Conservation (phyloP, 495 filamentous ascomycete species). For the Acidomyces sp. region DNA sequence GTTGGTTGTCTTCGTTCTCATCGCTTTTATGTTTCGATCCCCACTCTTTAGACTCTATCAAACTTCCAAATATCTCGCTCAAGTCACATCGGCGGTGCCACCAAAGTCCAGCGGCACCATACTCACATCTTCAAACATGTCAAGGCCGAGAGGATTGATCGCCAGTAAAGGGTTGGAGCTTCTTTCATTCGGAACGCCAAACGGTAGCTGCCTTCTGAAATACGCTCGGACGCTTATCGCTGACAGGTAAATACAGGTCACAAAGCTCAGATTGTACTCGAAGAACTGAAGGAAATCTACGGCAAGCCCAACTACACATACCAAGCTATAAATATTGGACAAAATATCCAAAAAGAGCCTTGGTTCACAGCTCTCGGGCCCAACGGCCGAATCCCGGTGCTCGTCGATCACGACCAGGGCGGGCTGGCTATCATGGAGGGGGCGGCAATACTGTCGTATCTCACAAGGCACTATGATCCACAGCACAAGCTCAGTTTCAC, state of each 20-base stretch:
- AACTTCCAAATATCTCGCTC: slow-evolving; percentile 12
- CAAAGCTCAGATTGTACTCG: slow-evolving; percentile 28
- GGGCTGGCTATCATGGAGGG: slow-evolving; percentile 15
- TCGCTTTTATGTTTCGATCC: slow-evolving; percentile 1
- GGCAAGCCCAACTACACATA: slow-evolving; percentile 26
- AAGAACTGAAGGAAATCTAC: slow-evolving; percentile 30
- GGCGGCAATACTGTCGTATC: slow-evolving; percentile 26
- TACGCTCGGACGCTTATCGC: background rate
- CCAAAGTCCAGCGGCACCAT: background rate
- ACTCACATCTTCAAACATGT: slow-evolving; percentile 11
- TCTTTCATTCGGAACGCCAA: slow-evolving; percentile 37
- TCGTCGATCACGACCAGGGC: slow-evolving; percentile 29
- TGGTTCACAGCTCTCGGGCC: slow-evolving; percentile 29
- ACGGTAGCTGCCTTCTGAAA: slow-evolving; percentile 26
- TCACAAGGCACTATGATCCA: slow-evolving; percentile 28
- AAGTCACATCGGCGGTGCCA: slow-evolving; percentile 3
- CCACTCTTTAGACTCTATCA: slow-evolving; percentile 9
- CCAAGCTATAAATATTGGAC: slow-evolving; percentile 25
- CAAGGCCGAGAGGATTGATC: slow-evolving; percentile 36
- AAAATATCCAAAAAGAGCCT: slow-evolving; percentile 30
- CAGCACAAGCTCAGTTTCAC: slow-evolving; percentile 30
- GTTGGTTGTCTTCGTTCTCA: background rate
- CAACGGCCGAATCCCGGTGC: slow-evolving; percentile 29
- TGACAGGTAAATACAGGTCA: slow-evolving; percentile 10
- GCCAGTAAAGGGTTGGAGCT: slow-evolving; percentile 46